These are phyloP conservation scores for Populus euphratica DNA, from an alignment of 345 rosid species.

Conservation along the genomic window DNA sequence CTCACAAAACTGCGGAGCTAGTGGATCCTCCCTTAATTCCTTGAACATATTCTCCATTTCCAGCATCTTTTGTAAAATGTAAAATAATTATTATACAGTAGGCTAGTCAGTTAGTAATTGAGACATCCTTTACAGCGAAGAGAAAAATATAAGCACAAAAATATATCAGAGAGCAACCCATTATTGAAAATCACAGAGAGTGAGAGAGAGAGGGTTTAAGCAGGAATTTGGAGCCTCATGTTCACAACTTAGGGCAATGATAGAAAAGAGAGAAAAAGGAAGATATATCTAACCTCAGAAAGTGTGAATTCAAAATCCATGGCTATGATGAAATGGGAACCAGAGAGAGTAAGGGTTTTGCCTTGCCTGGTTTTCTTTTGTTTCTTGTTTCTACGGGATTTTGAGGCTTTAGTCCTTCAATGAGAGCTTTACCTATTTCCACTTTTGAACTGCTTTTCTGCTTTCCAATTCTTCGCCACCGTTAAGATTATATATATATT, in stretches of 20 bases:
- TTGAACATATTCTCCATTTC: slow-evolving; percentile 71
- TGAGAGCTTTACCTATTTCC: background rate
- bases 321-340: background rate
- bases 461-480: too few species aligned
- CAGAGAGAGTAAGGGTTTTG: background rate
- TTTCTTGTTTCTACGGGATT: background rate
- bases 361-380: background rate
- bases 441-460: too few species aligned
- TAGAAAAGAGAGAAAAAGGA: background rate
- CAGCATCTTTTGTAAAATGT: slow-evolving; percentile 40
- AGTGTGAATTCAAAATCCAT: background rate
- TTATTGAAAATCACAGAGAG: background rate
- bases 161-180: slow-evolving; percentile 5
- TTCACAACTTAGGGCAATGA: background rate
- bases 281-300: background rate
- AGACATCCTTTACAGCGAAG: background rate
- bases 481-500: too few species aligned
- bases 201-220: background rate
- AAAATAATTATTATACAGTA: background rate
- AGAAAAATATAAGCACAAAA: background rate
- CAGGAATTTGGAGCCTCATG: background rate
- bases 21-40: slow-evolving; percentile 51
- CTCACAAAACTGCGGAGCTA: slow-evolving; percentile 52
- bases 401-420: background rate
- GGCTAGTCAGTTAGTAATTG: background rate